These are phyloP conservation scores for Tricholoma hemisulphureum DNA, from an alignment of 768 basidiomycete genomes.

Conservation along the genomic window DNA sequence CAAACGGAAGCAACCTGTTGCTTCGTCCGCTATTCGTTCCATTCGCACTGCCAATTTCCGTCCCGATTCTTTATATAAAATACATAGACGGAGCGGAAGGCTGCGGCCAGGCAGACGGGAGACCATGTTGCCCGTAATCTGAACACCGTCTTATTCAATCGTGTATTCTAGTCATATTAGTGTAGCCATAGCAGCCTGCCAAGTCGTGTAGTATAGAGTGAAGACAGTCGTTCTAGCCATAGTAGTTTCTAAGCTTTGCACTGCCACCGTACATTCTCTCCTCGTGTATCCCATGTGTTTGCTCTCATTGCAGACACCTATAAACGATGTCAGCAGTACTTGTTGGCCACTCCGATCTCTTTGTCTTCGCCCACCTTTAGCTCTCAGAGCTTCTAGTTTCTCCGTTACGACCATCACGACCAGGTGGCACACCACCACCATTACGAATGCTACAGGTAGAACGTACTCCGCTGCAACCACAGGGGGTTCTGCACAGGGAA, in stretches of 20 bases:
- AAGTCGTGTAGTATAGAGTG: no score
- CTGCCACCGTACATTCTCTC: not conserved
- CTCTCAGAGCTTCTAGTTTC: not conserved
- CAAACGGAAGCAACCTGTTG: not conserved
- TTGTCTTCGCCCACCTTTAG: not conserved
- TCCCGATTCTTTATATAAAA: conserved; percentile 5
- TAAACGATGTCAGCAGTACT: conserved; percentile 3
- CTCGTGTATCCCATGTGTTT: not conserved
- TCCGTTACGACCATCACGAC: not conserved
- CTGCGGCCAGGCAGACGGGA: conserved; percentile 7
- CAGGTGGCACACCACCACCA: not conserved
- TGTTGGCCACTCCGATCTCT: not conserved
- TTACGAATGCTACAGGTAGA: not conserved
- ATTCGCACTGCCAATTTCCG: not conserved
- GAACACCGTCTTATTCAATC: no score
- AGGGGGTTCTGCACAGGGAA: conserved; percentile 37
- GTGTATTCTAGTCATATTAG: no score
- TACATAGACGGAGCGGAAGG: conserved; percentile 16
- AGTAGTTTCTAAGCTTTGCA: not conserved
- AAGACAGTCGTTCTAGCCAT: no score
- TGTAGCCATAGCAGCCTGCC: no score
- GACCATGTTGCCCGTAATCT: conserved; percentile 15
- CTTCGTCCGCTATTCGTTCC: conserved; percentile 4
- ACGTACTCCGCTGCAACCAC: conserved; percentile 11
- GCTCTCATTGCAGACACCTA: not conserved